Evolutionary conservation across 176 grass and related monocot species (phyloP).

Genomic region (Avena sativa): DNA sequence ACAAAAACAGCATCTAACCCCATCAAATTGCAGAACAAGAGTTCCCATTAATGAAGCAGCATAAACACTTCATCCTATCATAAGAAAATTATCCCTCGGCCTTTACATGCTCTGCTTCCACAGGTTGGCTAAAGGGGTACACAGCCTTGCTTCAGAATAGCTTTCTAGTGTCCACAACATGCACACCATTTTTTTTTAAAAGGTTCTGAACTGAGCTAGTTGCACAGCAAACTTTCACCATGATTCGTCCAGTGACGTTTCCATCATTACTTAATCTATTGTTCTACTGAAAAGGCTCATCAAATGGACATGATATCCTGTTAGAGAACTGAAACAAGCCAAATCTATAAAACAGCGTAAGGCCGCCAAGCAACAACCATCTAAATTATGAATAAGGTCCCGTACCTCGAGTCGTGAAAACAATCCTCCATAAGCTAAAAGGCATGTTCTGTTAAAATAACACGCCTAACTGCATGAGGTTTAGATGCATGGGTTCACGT

Average conservation of each 20-base stretch:
- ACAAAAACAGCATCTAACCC: background rate
- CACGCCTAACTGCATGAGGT: no score
- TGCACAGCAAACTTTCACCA: background rate
- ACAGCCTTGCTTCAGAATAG: background rate
- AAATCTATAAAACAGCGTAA: background rate
- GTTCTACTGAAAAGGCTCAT: background rate
- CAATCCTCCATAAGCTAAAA: constrained; percentile 7
- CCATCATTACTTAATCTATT: background rate
- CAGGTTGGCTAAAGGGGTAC: background rate
- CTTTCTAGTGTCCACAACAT: background rate
- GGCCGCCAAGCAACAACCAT: background rate
- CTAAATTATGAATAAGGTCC: constrained; percentile 6
- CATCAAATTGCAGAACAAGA: constrained; percentile 21
- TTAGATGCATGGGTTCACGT: background rate
- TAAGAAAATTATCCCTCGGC: background rate
- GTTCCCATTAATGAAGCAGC: background rate
- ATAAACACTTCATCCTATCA: constrained; percentile 23
- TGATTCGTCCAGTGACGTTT: background rate
- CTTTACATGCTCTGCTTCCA: background rate
- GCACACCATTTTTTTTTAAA: background rate
- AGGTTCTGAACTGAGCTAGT: background rate
- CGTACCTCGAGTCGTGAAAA: background rate
- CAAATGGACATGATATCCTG: background rate
- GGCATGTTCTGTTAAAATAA: background rate
- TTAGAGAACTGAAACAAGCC: background rate